Conservation (phyloP, 441 rosid genomes). For the Metrosideros polymorpha region DNA sequence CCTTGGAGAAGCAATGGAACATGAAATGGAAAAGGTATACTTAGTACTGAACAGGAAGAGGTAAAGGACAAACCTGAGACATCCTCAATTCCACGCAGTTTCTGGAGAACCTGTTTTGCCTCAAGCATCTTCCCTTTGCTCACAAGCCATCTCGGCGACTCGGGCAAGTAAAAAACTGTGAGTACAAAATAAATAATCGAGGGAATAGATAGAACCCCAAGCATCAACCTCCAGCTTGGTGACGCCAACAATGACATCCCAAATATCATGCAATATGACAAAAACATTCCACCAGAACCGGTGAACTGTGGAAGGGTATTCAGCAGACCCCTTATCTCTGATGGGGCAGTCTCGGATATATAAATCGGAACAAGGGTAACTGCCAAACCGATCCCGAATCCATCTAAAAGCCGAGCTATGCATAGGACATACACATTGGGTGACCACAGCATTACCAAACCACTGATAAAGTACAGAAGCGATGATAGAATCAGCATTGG, state of each 20-base stretch:
- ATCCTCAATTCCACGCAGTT: constrained; percentile 64
- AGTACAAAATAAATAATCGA: constrained; percentile 40
- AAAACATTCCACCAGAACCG: constrained; percentile 68
- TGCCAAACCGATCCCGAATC: constrained; percentile 64
- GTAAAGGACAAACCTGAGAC: constrained; percentile 37
- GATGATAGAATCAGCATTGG: constrained; percentile 66
- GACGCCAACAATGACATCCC: constrained; percentile 42
- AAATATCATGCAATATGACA: constrained; percentile 70
- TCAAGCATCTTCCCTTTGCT: constrained; percentile 71
- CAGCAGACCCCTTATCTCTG: constrained; percentile 58
- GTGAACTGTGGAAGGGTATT: constrained; percentile 71
- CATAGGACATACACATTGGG: constrained; percentile 62
- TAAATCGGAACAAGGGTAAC: constrained; percentile 72
- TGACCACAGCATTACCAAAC: constrained; percentile 66
- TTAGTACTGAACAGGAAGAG: neutral
- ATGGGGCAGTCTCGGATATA: constrained; percentile 70
- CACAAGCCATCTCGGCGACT: constrained; percentile 81
- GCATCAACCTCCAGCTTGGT: constrained; percentile 71
- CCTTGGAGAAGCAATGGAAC: neutral
- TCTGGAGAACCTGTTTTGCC: constrained; percentile 60
- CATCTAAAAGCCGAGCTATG: constrained; percentile 58
- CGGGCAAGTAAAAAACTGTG: constrained; percentile 56
- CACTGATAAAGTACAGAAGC: constrained; percentile 48
- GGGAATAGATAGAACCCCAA: constrained; percentile 63
- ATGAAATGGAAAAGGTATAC: neutral